phyloP scores from a whole-genome alignment of 2,329 filamentous ascomycete species.

The Trichoderma breve region DNA sequence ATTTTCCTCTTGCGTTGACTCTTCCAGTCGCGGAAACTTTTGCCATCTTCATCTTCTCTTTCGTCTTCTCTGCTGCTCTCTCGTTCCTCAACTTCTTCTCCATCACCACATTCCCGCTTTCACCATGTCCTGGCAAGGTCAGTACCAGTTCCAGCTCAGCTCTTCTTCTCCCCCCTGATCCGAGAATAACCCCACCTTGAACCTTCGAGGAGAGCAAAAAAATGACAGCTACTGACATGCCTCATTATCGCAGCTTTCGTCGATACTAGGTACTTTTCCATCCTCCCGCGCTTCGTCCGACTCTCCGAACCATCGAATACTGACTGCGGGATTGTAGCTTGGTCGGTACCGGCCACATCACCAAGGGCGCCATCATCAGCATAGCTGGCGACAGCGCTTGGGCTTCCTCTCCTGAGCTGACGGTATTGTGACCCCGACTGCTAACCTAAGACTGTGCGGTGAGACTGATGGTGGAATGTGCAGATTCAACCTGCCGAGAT shows the following conservation, averaged over 20 bases:
- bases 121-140: conserved; percentile 76
- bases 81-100: conserved; percentile 7
- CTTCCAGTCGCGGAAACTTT: conserved; percentile 1
- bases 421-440: conserved; percentile 51
- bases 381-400: conserved; percentile 75
- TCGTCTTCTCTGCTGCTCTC: conserved; percentile 4
- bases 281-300: background rate
- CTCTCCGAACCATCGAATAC: conserved; percentile 20
- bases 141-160: conserved; percentile 17
- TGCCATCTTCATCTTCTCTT: background rate
- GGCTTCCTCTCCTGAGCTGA: conserved; percentile 69
- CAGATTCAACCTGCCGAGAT: conserved; percentile 53
- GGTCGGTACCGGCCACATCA: conserved; percentile 72
- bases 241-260: conserved; percentile 43
- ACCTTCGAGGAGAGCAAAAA: background rate
- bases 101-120: conserved; percentile 3
- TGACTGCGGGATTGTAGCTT: conserved; percentile 55
- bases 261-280: conserved; percentile 46
- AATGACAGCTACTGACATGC: conserved; percentile 10
- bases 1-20: conserved; percentile 5
- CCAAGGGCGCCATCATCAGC: conserved; percentile 84
- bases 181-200: conserved; percentile 30
- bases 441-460: accelerated
- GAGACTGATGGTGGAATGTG: conserved; percentile 15
- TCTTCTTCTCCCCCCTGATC: conserved; percentile 22